These are phyloP conservation scores for Rhizoclosmatium sp. DNA, from an alignment of 192 early-diverging fungal genomes.

Conservation along the genomic window DNA sequence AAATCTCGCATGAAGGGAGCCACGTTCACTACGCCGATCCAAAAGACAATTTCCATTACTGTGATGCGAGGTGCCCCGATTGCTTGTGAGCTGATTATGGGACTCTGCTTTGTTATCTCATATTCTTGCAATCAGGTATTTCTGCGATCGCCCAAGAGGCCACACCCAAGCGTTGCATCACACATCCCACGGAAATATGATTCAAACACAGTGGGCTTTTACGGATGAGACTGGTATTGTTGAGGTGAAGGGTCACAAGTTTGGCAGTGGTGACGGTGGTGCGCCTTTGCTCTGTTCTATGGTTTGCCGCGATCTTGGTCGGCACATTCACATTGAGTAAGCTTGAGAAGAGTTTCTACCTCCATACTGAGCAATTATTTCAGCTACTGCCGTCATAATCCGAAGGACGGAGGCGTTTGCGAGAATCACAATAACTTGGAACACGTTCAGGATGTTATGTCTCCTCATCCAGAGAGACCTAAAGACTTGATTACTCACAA, in stretches of 20 bases:
- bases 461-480: slow-evolving; percentile 38
- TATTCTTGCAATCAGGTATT: slow-evolving; percentile 9
- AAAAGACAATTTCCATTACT: slow-evolving; percentile 36
- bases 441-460: slow-evolving; percentile 30
- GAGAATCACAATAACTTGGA: background rate
- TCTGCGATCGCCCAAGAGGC: slow-evolving; percentile 40
- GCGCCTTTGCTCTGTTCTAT: slow-evolving; percentile 44
- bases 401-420: slow-evolving; percentile 13
- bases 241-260: slow-evolving; percentile 39
- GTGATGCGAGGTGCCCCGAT: slow-evolving; percentile 40
- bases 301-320: slow-evolving; percentile 39
- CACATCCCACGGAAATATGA: slow-evolving; percentile 51
- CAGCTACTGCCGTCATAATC: slow-evolving; percentile 3
- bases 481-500: slow-evolving; percentile 41
- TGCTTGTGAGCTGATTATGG: slow-evolving; percentile 14
- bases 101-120: background rate
- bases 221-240: slow-evolving; percentile 42
- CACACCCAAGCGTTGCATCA: slow-evolving; percentile 39
- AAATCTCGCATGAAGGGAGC: slow-evolving; percentile 39
- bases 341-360: slow-evolving; percentile 21
- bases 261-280: slow-evolving; percentile 47
- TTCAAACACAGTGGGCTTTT: slow-evolving; percentile 40
- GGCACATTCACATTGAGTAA: slow-evolving; percentile 49
- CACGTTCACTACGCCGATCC: slow-evolving; percentile 37
- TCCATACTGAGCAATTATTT: background rate